Conservation (phyloP, 306 rosid species). For the Styphnolobium japonicum region DNA sequence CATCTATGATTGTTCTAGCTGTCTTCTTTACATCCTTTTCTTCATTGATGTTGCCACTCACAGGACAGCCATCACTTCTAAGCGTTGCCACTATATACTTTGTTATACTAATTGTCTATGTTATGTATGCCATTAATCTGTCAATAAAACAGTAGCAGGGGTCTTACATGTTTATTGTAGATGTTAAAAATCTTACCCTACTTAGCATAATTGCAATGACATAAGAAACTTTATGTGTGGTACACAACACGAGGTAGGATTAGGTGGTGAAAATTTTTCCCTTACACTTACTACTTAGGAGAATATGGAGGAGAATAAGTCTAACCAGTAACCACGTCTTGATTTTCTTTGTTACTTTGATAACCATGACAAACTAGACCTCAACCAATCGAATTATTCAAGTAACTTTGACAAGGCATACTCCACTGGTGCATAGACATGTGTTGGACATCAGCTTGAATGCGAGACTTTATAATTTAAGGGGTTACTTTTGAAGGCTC, state of each 20-base stretch:
- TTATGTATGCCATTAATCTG: neutral
- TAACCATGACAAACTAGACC: constrained; percentile 47
- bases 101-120: neutral
- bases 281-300: constrained; percentile 20
- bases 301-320: constrained; percentile 43
- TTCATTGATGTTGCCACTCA: neutral
- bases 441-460: constrained; percentile 35
- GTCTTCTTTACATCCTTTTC: neutral
- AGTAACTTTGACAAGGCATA: constrained; percentile 33
- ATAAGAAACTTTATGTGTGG: constrained; percentile 46
- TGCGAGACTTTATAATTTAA: constrained; percentile 33
- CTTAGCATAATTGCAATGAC: constrained; percentile 48
- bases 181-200: constrained; percentile 19
- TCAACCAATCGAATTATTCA: constrained; percentile 30
- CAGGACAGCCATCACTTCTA: neutral
- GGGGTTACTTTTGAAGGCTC: neutral
- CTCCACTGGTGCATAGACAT: constrained; percentile 42
- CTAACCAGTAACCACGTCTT: constrained; percentile 58
- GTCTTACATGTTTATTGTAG: neutral
- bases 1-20: neutral
- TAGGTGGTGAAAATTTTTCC: constrained; percentile 56
- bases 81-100: neutral
- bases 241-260: constrained; percentile 54
- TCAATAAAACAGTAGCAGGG: neutral
- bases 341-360: constrained; percentile 54